Percentiles rank a stretch among this genome's conserved stretches.
Conservation (phyloP, 805 yeast species). For the Saccharomyces mikatae region DNA sequence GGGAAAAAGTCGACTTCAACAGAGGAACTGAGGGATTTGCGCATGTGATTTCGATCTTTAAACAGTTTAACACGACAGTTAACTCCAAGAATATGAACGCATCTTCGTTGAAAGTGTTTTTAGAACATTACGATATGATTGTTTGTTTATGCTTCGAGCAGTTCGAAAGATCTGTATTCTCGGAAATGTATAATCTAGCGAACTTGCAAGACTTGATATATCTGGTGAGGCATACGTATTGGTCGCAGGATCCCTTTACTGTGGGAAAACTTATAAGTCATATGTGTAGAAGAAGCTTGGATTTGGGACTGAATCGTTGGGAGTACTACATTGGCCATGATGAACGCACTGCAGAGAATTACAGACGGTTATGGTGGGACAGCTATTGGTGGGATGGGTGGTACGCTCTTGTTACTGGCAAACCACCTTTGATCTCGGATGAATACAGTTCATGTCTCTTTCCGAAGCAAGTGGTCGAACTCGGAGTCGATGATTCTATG, state of each 20-base stretch:
- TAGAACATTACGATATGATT: not conserved
- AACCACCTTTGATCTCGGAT: slow-evolving; percentile 5
- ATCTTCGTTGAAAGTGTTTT: not conserved
- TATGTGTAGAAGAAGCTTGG: slow-evolving; percentile 1
- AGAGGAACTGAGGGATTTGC: too few relatives aligned
- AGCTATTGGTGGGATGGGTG: slow-evolving; percentile 16
- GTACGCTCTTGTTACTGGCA: slow-evolving; percentile 9
- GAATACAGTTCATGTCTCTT: slow-evolving; percentile 6
- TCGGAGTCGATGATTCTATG: slow-evolving; percentile 12
- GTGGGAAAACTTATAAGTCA: slow-evolving; percentile 3
- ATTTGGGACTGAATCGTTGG: slow-evolving; percentile 10
- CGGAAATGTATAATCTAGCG: slow-evolving; percentile 1
- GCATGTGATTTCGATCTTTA: too few relatives aligned
- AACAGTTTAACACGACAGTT: too few relatives aligned
- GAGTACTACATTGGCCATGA: slow-evolving; percentile 9
- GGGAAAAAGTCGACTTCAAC: too few relatives aligned
- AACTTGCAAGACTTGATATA: not conserved
- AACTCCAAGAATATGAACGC: too few relatives aligned
- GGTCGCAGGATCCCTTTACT: slow-evolving; percentile 1
- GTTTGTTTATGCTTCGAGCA: not conserved
- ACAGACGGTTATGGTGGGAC: slow-evolving; percentile 13
- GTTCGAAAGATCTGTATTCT: slow-evolving; percentile 1
- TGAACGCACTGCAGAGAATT: slow-evolving; percentile 8
- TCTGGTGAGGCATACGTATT: slow-evolving; percentile 1
- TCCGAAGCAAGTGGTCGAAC: slow-evolving; percentile 8